Evolutionary conservation across 306 rosid genomes (phyloP), one percentile per base, ranked within the genome.

Genomic region (Prunus mume): DNA sequence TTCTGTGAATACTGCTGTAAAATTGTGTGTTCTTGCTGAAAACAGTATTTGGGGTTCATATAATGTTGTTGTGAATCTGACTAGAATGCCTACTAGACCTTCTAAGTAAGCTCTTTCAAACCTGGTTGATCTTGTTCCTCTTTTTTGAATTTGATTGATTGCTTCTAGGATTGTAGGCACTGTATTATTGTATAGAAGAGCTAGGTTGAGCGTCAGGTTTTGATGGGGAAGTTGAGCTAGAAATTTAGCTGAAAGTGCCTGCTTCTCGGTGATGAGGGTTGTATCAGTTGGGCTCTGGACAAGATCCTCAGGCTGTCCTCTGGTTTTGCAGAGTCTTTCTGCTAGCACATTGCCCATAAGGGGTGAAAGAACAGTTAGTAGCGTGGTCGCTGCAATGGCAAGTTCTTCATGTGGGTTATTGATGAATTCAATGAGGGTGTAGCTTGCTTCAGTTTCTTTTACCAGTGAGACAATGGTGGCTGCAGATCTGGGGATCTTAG

Each of bases 21-120:
- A 82, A n/a, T 82, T 75, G 61, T 74, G 82, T 68, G 60, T 75
- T 80, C 80, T 80, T 62, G 88, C 88, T 38, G 75, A 70, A 56
- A 71, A 71, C 70, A 84, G 43, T 11, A 85, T 68, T 50, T 79
- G 86, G 6, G 79, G 85, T 51, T 87, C 88, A 72, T 79, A 72
- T 15, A 87, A 61, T 24, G 85, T 82, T 13, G 87, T 52, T 28
- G 87, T 85, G 74, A 87, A 84, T 76, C 87, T 77, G 83, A 79
- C 85, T 57, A 87, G 81, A 72, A 75, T 71, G 11, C 87, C 85
- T 32, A 82, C 87, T 17, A 78, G 62, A 57, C 87, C 85, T 77
- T 82, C 86, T 24, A 87, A 65, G 51, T 69, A 84, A 28, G 64
- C 12, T 54, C 32, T 60, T 70, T 56, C 30, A 49, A 76, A 83